Conservation (phyloP, 495 filamentous ascomycete genomes). For the Penicillium dipodomyicola region DNA sequence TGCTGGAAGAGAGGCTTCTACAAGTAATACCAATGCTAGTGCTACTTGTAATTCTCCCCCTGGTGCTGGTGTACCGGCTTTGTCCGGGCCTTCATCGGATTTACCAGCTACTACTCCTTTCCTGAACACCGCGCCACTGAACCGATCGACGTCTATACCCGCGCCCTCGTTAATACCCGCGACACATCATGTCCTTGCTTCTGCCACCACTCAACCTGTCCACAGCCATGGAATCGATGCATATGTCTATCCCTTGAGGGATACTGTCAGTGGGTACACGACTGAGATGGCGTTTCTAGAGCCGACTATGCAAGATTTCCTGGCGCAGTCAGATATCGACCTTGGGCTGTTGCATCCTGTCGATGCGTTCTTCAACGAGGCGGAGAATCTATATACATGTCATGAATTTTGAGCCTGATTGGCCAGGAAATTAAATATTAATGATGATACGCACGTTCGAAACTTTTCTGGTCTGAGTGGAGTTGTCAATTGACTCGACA, state of each 20-base stretch:
- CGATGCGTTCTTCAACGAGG: constrained; percentile 42
- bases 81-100: neutral
- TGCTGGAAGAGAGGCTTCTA: neutral
- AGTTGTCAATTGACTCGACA: neutral
- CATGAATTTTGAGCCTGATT: constrained; percentile 24
- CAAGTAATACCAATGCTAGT: neutral
- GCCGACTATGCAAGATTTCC: constrained; percentile 47
- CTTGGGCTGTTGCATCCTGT: constrained; percentile 41
- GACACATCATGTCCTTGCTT: constrained; percentile 8
- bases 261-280: constrained; percentile 33
- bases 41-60: neutral
- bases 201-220: neutral
- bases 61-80: neutral
- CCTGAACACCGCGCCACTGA: neutral
- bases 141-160: neutral
- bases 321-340: constrained; percentile 46
- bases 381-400: constrained; percentile 40
- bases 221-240: constrained; percentile 5
- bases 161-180: constrained; percentile 4
- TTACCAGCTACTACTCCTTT: neutral
- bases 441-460: neutral
- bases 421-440: neutral
- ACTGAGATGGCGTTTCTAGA: constrained; percentile 47
- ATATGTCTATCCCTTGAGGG: constrained; percentile 17
- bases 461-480: neutral